A percentile compares a stretch with the other conserved stretches of the same genome.
phyloP scores from a whole-genome alignment of 2,329 filamentous ascomycete species.

The Calonectria pseudoreteaudii region DNA sequence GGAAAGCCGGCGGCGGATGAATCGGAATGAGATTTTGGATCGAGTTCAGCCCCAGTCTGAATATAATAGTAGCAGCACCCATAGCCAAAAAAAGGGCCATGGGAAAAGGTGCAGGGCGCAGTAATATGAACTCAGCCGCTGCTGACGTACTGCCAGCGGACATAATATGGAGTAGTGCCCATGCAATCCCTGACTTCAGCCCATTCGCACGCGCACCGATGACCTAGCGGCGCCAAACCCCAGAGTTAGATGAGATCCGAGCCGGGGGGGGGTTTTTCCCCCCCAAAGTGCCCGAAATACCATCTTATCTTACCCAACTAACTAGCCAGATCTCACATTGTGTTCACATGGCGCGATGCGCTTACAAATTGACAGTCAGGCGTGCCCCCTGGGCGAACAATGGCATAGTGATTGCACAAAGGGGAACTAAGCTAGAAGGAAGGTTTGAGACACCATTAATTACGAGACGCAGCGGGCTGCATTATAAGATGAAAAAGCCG shows the following conservation, averaged over 20 bases:
- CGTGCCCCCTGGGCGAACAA: background rate
- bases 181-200: background rate
- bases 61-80: background rate
- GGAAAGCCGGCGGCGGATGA: background rate
- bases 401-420: slow-evolving; percentile 1
- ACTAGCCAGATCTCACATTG: background rate
- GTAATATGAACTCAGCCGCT: slow-evolving; percentile 1
- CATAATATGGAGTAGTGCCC: background rate
- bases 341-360: background rate
- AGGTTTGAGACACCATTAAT: slow-evolving; percentile 10
- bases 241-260: background rate
- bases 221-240: background rate
- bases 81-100: background rate
- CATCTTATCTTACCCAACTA: background rate
- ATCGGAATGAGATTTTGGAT: background rate
- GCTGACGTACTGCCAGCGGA: background rate
- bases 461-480: background rate
- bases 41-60: background rate
- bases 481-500: background rate
- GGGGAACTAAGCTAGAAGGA: background rate
- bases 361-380: background rate
- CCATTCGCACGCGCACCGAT: background rate
- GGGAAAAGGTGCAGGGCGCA: background rate
- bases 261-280: background rate
- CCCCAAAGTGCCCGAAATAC: background rate